phyloP scores from a whole-genome alignment of 2,329 filamentous ascomycete species.

The Arachnomyces sp. region DNA sequence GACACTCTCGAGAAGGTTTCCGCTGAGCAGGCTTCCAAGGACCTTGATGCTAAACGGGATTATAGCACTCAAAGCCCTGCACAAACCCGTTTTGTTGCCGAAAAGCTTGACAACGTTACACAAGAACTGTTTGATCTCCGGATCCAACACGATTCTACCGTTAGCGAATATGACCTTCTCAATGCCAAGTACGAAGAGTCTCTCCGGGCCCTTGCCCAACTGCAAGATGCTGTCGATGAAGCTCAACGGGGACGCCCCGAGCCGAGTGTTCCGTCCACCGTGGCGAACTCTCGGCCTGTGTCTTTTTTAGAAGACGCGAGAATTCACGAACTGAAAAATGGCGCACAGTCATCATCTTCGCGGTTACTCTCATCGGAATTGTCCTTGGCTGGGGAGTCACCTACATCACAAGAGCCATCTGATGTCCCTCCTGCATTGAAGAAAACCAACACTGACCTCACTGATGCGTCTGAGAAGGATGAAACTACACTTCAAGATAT shows the following conservation, averaged over 20 bases:
- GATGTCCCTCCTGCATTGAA: slow-evolving; percentile 45
- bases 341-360: slow-evolving; percentile 64
- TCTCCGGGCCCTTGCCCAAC: slow-evolving; percentile 68
- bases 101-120: slow-evolving; percentile 85
- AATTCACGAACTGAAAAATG: slow-evolving; percentile 63
- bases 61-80: slow-evolving; percentile 60
- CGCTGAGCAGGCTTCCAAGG: slow-evolving; percentile 18
- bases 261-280: slow-evolving; percentile 36
- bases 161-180: slow-evolving; percentile 73
- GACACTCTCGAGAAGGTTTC: slow-evolving; percentile 29
- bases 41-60: slow-evolving; percentile 24
- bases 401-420: slow-evolving; percentile 56
- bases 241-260: slow-evolving; percentile 52
- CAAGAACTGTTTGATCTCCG: slow-evolving; percentile 87
- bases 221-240: slow-evolving; percentile 72
- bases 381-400: slow-evolving; percentile 75
- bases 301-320: slow-evolving; percentile 80
- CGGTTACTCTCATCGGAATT: slow-evolving; percentile 91
- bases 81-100: slow-evolving; percentile 77
- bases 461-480: slow-evolving; percentile 23
- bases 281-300: slow-evolving; percentile 50
- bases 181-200: slow-evolving; percentile 87
- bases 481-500: slow-evolving; percentile 57
- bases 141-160: slow-evolving; percentile 78
- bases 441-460: slow-evolving; percentile 15